Percentiles rank a stretch among this genome's conserved stretches.
Evolutionary conservation across 1,284 basidiomycete genomes (phyloP).

Genomic region (Malassezia vespertilionis): DNA sequence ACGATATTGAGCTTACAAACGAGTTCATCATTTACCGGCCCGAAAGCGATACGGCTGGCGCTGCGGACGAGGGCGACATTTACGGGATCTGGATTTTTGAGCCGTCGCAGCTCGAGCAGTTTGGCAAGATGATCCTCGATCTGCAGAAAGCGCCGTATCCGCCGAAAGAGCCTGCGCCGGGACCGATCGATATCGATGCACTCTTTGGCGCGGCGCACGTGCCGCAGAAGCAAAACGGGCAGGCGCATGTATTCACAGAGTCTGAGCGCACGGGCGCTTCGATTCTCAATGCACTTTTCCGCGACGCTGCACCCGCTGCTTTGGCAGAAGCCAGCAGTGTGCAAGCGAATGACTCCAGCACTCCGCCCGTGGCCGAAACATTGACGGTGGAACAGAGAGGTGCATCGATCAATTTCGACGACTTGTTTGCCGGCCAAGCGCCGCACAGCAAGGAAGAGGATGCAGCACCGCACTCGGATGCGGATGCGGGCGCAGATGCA

Average conservation of each 20-base stretch:
- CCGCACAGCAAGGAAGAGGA: background rate
- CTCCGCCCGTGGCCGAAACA: too few species aligned
- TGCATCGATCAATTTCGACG: too few species aligned
- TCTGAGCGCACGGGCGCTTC: slow-evolving; percentile 16
- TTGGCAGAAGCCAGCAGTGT: slow-evolving; percentile 12
- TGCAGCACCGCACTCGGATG: background rate
- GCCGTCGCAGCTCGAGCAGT: slow-evolving; percentile 59
- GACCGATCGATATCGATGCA: slow-evolving; percentile 8
- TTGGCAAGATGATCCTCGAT: slow-evolving; percentile 50
- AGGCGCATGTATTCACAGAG: slow-evolving; percentile 15
- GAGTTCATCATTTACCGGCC: slow-evolving; percentile 65
- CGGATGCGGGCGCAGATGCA: background rate
- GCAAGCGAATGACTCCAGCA: slow-evolving; percentile 14
- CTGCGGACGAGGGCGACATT: slow-evolving; percentile 48
- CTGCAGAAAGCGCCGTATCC: slow-evolving; percentile 23
- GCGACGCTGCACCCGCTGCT: slow-evolving; percentile 6
- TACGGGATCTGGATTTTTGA: slow-evolving; percentile 71
- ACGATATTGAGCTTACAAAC: slow-evolving; percentile 57
- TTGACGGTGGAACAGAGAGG: too few species aligned
- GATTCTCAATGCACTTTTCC: slow-evolving; percentile 17
- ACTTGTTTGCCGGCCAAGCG: too few species aligned
- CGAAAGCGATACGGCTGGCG: slow-evolving; percentile 48
- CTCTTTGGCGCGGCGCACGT: slow-evolving; percentile 3
- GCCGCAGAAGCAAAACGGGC: background rate
- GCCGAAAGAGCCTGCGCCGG: slow-evolving; percentile 11